Evolutionary conservation across 2,329 filamentous ascomycete species (phyloP).

Genomic region (Capronia epimyces): DNA sequence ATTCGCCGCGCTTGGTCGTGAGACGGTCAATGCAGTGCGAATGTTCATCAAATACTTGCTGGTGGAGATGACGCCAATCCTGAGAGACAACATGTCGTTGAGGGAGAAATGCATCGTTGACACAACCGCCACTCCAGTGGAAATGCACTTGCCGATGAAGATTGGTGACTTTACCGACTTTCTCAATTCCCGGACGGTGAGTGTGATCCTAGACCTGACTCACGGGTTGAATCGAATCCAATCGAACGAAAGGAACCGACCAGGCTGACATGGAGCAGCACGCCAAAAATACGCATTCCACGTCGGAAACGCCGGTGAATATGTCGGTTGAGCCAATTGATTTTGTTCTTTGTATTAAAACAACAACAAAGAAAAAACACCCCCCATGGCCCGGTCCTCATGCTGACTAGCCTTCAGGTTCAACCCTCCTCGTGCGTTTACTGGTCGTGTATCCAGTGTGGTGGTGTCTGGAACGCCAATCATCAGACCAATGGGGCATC

Average conservation of each 20-base stretch:
- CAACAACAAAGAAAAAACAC: background rate
- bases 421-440: constrained; percentile 8
- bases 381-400: background rate
- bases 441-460: constrained; percentile 6
- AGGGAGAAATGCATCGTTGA: constrained; percentile 4
- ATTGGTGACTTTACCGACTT: constrained; percentile 11
- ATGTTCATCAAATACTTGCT: constrained; percentile 3
- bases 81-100: constrained; percentile 3
- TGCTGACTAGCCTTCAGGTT: too few species aligned
- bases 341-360: too few species aligned
- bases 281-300: constrained; percentile 8
- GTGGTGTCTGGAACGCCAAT: constrained; percentile 7
- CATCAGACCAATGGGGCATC: constrained; percentile 7
- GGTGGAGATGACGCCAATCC: constrained; percentile 1
- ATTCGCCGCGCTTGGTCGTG: constrained; percentile 2
- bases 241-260: background rate
- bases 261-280: background rate
- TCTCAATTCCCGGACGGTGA: constrained; percentile 7
- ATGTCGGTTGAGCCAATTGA: constrained; percentile 4
- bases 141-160: constrained; percentile 11
- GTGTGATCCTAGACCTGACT: too few species aligned
- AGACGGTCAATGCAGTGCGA: constrained; percentile 4
- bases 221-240: background rate
- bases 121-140: background rate
- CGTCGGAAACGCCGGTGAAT: constrained; percentile 4